Base-by-base conservation (phyloP, 2,329 filamentous ascomycete genomes). In the Drechslera avenae region DNA sequence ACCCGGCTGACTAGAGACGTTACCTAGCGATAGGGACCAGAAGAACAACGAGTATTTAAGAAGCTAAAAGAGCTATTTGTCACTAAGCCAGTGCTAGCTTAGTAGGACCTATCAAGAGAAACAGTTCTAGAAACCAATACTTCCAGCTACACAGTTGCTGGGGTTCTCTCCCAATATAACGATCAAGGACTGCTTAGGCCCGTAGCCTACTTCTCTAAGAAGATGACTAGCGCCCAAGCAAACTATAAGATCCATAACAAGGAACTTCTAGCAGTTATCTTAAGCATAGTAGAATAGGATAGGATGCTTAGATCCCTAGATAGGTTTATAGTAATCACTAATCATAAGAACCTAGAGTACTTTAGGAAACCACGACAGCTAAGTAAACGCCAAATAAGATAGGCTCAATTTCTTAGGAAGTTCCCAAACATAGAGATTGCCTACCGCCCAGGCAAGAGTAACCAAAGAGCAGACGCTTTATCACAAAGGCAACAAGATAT, bases 231-330 rank as follows among this genome's bases (percentile, higher is more conserved):
- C 5, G 51, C 54, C 1, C 44, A 73, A 51, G 54, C 41, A 4
- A 74, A 73, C 50, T 75, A 74, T 49, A 33, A 69, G 12, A 73
- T 73, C 8, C 59, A 74, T 40, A 53, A 75, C 41, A 73, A 75
- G 44, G 70, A 74, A 58, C 56, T 76, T 0, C 36, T 75, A 3
- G 68, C 69, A 2, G 69, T 76, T 26, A 46, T 75, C 1, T 16
- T 39, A 10, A 31, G 39, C n/a, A 58, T 73, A 12, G 40, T 68
- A 43, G 40, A 65, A 44, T 73, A 52, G 63, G 18, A 49, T 12
- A 9, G 16, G 10, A 8, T 50, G 21, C 37, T 50, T 2, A 5
- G 40, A 14, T 34, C 7, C 37, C 16, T 45, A 64, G 13, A 44
- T 56, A 17, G 53, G 68, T 2, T 47, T 64, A 30, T 56, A 4